These are phyloP conservation scores for Candida khao-thaluensis DNA, from an alignment of 805 yeast species.

Conservation along the genomic window DNA sequence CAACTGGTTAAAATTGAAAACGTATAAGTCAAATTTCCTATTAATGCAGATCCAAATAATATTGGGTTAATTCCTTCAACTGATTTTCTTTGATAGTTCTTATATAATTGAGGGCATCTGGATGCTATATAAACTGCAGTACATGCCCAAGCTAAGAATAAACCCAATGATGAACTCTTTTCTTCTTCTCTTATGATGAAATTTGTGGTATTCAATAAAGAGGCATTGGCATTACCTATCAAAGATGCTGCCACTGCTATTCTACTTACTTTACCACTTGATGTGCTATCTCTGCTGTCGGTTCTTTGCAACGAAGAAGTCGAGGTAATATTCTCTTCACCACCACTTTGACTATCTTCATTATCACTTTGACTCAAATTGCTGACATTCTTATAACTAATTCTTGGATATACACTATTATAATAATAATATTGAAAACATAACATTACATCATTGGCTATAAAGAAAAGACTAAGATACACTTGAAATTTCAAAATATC, in stretches of 20 bases:
- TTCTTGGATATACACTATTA: constrained; percentile 33
- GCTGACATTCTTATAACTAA: constrained; percentile 1
- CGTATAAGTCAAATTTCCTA: constrained; percentile 77
- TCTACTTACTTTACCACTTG: constrained; percentile 4
- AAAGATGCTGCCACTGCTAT: constrained; percentile 12
- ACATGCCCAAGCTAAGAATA: constrained; percentile 70
- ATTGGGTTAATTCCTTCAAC: constrained; percentile 85
- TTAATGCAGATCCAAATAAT: constrained; percentile 72
- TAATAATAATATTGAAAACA: constrained; percentile 44
- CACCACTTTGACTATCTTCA: background rate
- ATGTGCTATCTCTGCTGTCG: constrained; percentile 6
- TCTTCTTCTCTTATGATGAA: constrained; percentile 6
- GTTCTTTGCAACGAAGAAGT: constrained; percentile 11
- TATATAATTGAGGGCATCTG: constrained; percentile 79
- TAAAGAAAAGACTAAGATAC: constrained; percentile 39
- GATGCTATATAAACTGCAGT: constrained; percentile 73
- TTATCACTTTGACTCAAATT: background rate
- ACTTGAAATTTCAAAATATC: constrained; percentile 38
- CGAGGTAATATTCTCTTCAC: background rate
- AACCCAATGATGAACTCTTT: constrained; percentile 1
- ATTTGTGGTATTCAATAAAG: constrained; percentile 6
- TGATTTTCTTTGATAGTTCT: constrained; percentile 74
- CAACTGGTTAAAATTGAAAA: constrained; percentile 69
- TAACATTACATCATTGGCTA: constrained; percentile 37
- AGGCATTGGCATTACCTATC: constrained; percentile 14